Evolutionary conservation across 2,329 filamentous ascomycete genomes (phyloP), one percentile per base, ranked within the genome.

Genomic region (Mycocentrospora acerina): DNA sequence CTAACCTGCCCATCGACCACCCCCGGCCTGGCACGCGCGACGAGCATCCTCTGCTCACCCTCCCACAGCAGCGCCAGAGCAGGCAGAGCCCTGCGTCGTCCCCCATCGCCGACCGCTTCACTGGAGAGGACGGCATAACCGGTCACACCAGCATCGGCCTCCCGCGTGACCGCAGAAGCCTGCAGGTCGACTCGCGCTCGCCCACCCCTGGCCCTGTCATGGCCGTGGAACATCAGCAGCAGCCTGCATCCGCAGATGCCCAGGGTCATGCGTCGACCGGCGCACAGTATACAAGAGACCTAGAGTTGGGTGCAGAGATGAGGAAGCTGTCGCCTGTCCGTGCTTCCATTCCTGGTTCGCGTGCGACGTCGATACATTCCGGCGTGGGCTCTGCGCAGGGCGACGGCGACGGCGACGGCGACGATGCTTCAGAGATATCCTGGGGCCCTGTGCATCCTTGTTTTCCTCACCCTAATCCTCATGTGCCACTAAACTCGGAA

Each of bases 401-500:
- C 32, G 67, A 60, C 11, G 79, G 83, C 33, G 77, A 79, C 15
- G 83, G 82, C 35, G 57, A 63, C 24, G 55, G 35, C 38, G 62
- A 66, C 43, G 57, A 57, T 31, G 53, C 40, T 0, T 67, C 64
- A 11, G 85, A 86, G 46, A 82, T 89, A 35, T 82, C 89, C 67
- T 98, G 93, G 93, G 91, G 93, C 0, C 90, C 90, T 11, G 82
- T 86, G 27, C 93, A 98, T 64, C 91, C 93, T 4, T 98, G 93
- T 67, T 97, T 85, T 62, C 93, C 93, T 32, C 93, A 97, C 61
- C 73, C 89, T 26, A 97, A 97, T 60, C 87, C 90, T 0, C 90
- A 98, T 66, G 91, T 96, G 5, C 83, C 90, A 0, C 63, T 87
- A 9, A 76, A 83, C 40, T 94, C 88, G 7, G 75, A 80, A 11